Evolutionary conservation across 306 rosid species (phyloP).

Genomic region (Leucaena leucocephala): DNA sequence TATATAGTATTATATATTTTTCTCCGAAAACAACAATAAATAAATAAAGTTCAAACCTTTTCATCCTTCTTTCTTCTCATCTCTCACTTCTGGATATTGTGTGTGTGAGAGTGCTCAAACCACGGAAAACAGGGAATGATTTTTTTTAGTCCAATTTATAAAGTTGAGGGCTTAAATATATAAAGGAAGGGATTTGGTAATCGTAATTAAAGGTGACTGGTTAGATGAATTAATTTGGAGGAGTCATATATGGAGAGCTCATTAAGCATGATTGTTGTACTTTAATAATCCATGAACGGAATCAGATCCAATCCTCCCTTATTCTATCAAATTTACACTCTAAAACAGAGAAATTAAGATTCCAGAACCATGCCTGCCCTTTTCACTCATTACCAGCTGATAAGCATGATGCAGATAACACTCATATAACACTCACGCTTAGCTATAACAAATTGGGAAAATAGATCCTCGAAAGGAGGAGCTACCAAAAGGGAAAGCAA

Average conservation of each 20-base stretch:
- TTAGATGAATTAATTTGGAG: slow-evolving; percentile 3
- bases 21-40: too few species aligned
- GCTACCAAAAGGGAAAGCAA: slow-evolving; percentile 10
- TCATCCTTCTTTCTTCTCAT: neutral
- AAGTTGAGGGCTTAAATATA: neutral
- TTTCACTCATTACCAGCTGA: neutral
- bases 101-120: neutral
- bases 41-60: neutral
- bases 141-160: neutral
- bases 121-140: neutral
- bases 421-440: neutral
- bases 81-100: neutral
- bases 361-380: too few species aligned
- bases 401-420: neutral
- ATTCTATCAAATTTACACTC: neutral
- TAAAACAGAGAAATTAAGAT: neutral
- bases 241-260: slow-evolving; percentile 3
- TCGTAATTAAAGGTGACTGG: slow-evolving; percentile 5
- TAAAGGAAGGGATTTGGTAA: neutral
- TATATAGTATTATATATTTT: too few species aligned
- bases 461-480: neutral
- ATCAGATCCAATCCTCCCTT: neutral
- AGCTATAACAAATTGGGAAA: neutral
- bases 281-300: slow-evolving; percentile 5
- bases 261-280: slow-evolving; percentile 34